Conservation (phyloP, 2,329 filamentous ascomycete species). For the Samsoniella hepiali region DNA sequence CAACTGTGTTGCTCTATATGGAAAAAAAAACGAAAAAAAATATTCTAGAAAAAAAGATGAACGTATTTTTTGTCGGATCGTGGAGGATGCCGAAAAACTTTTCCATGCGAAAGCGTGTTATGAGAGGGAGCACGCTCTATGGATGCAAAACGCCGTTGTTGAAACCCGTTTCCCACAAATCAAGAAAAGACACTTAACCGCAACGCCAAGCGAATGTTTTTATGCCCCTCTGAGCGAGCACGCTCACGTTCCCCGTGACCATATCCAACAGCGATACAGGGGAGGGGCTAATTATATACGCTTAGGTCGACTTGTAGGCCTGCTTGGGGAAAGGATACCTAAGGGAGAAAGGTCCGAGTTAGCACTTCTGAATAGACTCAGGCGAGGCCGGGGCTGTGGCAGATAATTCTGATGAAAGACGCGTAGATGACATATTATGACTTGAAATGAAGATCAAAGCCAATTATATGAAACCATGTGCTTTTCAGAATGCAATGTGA, state of each 20-base stretch:
- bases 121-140: conserved; percentile 22
- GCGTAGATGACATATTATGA: conserved; percentile 12
- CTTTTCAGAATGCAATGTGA: conserved; percentile 12
- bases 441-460: conserved; percentile 16
- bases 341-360: conserved; percentile 16
- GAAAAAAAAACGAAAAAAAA: not conserved
- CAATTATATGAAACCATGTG: not conserved
- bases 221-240: not conserved
- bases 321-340: conserved; percentile 84
- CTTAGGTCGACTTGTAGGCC: conserved; percentile 56
- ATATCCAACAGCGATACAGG: conserved; percentile 20
- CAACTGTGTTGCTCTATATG: conserved; percentile 10
- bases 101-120: conserved; percentile 8
- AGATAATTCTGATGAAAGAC: not conserved
- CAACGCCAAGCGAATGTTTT: conserved; percentile 38
- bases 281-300: conserved; percentile 14
- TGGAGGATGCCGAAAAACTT: conserved; percentile 38
- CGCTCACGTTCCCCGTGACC: conserved; percentile 4
- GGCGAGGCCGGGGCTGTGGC: not conserved
- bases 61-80: conserved; percentile 33
- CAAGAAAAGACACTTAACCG: conserved; percentile 26
- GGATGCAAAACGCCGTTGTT: conserved; percentile 50
- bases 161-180: conserved; percentile 46
- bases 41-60: conserved; percentile 11
- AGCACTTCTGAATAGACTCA: not conserved